Percentiles rank a stretch among this genome's conserved stretches.
Evolutionary conservation across 192 early-diverging fungal species (phyloP).

Genomic region (Coemansia sp.): DNA sequence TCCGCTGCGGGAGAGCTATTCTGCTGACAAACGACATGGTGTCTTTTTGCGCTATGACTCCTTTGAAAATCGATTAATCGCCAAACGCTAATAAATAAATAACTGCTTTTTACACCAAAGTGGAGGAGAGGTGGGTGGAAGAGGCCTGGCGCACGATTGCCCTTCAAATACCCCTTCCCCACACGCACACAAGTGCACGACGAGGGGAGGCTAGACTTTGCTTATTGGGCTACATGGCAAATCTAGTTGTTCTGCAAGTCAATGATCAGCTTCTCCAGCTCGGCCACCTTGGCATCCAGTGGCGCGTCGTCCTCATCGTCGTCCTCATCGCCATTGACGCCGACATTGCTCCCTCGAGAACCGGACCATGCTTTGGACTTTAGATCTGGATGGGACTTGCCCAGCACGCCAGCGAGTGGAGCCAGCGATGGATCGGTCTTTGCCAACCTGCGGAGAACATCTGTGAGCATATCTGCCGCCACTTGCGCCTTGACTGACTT

Average conservation of each 20-base stretch:
- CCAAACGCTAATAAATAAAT: neutral
- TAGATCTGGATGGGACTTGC: neutral
- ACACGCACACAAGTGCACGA: neutral
- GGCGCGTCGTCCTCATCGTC: slow-evolving; percentile 18
- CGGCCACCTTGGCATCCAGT: slow-evolving; percentile 52
- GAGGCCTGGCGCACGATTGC: too few relatives aligned
- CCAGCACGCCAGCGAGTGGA: slow-evolving; percentile 18
- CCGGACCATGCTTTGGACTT: neutral
- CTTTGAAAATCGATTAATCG: neutral
- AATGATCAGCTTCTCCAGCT: slow-evolving; percentile 48
- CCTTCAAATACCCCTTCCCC: neutral
- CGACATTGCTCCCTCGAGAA: neutral
- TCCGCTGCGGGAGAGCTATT: slow-evolving; percentile 37
- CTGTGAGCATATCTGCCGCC: slow-evolving; percentile 47
- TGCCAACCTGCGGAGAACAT: slow-evolving; percentile 42
- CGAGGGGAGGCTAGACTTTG: neutral
- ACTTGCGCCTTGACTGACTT: slow-evolving; percentile 51
- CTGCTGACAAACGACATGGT: slow-evolving; percentile 41
- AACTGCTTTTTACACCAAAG: neutral
- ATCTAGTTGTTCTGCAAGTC: slow-evolving; percentile 32
- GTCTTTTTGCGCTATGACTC: neutral
- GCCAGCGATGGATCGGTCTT: slow-evolving; percentile 32
- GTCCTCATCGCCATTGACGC: neutral
- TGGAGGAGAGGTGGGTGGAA: neutral
- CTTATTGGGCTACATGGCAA: neutral